Evolutionary conservation across 192 early-diverging fungal species (phyloP).

Genomic region (Mortierella alpina): DNA sequence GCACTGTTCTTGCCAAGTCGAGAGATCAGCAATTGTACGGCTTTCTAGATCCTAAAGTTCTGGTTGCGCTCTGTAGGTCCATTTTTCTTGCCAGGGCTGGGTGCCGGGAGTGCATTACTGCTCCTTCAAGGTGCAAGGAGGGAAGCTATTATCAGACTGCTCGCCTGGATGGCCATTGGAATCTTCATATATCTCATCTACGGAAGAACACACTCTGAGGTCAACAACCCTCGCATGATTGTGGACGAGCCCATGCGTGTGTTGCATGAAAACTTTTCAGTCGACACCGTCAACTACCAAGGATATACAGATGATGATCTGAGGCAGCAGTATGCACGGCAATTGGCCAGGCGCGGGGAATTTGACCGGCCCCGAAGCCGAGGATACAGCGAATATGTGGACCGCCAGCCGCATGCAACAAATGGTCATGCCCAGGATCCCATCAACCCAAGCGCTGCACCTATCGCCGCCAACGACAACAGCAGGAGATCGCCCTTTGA

Average conservation of each 20-base stretch:
- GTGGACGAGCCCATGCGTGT: slow-evolving; percentile 45
- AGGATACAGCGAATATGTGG: slow-evolving; percentile 19
- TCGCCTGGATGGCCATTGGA: slow-evolving; percentile 84
- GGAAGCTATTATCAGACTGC: slow-evolving; percentile 76
- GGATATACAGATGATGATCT: slow-evolving; percentile 51
- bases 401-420: neutral
- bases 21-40: neutral
- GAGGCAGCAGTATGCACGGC: slow-evolving; percentile 39
- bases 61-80: slow-evolving; percentile 44
- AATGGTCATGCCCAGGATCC: neutral
- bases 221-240: slow-evolving; percentile 35
- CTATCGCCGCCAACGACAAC: neutral
- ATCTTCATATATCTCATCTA: slow-evolving; percentile 76
- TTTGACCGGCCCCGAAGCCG: slow-evolving; percentile 26
- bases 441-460: neutral
- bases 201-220: slow-evolving; percentile 71
- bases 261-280: slow-evolving; percentile 38
- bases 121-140: slow-evolving; percentile 75
- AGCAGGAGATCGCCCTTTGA: neutral
- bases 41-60: neutral
- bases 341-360: slow-evolving; percentile 26
- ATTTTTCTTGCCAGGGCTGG: slow-evolving; percentile 72
- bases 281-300: slow-evolving; percentile 14
- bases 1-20: neutral
- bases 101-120: slow-evolving; percentile 67